Base-by-base conservation (phyloP, 169 alveolate genomes). In the Hepatocystis sp. region DNA sequence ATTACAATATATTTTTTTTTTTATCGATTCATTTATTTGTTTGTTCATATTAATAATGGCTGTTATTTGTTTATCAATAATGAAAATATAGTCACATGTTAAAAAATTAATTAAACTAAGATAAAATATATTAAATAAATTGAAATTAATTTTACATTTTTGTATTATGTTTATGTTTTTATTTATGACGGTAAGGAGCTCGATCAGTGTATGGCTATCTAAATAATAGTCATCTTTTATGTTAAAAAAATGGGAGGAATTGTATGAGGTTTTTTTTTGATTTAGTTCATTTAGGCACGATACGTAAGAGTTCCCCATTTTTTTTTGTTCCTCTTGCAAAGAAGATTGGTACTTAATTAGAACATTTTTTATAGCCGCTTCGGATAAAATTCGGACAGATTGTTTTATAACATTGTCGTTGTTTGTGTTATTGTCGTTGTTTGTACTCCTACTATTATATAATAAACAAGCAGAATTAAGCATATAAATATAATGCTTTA, bases 131-230 rank as follows among this genome's bases (percentile, higher is more conserved):
- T 49, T 13, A 10, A 71, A n/a, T 13, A 71, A 28, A 13, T 42
- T 5, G 0, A 58, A 7, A 15, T 68, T 19, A 5, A 28, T 34
- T 15, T 11, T 4, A 8, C 40, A 71, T 1, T 2, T 40, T 13
- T 4, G 8, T 27, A 58, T 0, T 42, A 27, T 44, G 0, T 0
- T 1, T 7, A 7, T 17, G 23, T 71, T 60, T 19, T 71, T 71
- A 21, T 71, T 71, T 30, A 56, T 71, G 5, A 71, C 63, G 4
- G 86, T 71, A 0, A 71, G 53, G 19, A 11, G 21, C 58, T 71
- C 86, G 4, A 42, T 51, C 3, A 71, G 7, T 10, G 44, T 71
- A 10, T 71, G 67, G 34, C 86, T 49, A 21, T 32, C 2, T 27
- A 68, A 2, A 19, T 25, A 13, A 1, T 2, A 4, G 40, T 39